phyloP scores from a whole-genome alignment of 2,329 filamentous ascomycete genomes.

The Lachnellula occidentalis region DNA sequence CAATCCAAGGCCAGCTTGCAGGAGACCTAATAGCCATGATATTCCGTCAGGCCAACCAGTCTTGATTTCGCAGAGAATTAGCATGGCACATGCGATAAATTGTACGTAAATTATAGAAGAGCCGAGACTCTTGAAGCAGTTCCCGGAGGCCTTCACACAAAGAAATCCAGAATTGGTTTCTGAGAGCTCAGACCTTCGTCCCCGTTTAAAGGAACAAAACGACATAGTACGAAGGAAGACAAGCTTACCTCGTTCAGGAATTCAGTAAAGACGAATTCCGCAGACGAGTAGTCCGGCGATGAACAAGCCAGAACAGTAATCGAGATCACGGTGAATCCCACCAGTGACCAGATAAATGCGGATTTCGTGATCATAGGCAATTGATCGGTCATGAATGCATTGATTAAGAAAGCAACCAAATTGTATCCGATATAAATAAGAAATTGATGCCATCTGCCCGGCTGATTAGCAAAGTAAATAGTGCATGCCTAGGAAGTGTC shows the following conservation, averaged over 20 bases:
- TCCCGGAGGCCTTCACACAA: no score
- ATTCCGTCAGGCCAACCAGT: slow-evolving; percentile 47
- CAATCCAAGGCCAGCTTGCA: slow-evolving; percentile 49
- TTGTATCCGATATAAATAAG: slow-evolving; percentile 47
- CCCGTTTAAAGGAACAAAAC: no score
- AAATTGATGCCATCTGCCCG: slow-evolving; percentile 43
- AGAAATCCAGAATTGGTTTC: no score
- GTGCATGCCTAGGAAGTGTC: no score
- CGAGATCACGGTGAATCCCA: slow-evolving; percentile 46
- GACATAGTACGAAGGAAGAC: no score
- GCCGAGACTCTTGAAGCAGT: no score
- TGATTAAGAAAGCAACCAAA: slow-evolving; percentile 39
- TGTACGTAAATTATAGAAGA: no score
- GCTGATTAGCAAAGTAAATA: no score
- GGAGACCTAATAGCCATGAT: slow-evolving; percentile 45
- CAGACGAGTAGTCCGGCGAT: slow-evolving; percentile 43
- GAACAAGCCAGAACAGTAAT: slow-evolving; percentile 49
- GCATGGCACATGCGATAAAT: no score
- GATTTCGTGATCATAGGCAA: slow-evolving; percentile 45
- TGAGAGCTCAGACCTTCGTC: no score
- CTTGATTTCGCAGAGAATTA: no score
- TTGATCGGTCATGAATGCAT: slow-evolving; percentile 44
- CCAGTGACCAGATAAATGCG: slow-evolving; percentile 48
- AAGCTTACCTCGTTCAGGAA: slow-evolving; percentile 40
- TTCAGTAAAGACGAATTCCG: slow-evolving; percentile 48